A percentile compares a stretch with the other conserved stretches of the same genome.
phyloP scores from a whole-genome alignment of 768 basidiomycete genomes.

The Amanita fuliginea region DNA sequence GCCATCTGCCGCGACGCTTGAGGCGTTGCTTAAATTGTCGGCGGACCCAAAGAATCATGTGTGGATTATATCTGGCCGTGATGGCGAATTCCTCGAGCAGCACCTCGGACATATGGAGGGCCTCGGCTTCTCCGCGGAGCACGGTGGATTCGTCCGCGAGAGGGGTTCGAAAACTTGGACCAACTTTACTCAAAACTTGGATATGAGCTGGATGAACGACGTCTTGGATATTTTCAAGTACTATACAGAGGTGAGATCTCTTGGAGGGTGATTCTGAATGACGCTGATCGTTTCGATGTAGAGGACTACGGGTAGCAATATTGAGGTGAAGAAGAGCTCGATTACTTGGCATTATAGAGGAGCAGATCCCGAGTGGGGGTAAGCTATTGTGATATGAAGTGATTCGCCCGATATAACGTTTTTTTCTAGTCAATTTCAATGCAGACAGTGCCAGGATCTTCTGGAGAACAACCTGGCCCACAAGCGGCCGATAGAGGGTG shows the following conservation, averaged over 20 bases:
- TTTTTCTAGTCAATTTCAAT: constrained; percentile 69
- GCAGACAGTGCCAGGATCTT: constrained; percentile 92
- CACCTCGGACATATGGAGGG: constrained; percentile 78
- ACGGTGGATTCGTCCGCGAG: constrained; percentile 83
- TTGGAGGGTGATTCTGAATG: neutral
- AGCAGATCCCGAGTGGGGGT: constrained; percentile 94
- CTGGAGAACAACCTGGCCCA: constrained; percentile 90
- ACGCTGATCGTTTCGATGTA: constrained; percentile 14
- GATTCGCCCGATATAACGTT: constrained; percentile 2
- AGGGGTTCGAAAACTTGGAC: constrained; percentile 61
- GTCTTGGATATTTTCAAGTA: constrained; percentile 94
- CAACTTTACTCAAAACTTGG: constrained; percentile 84
- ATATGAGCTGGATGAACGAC: constrained; percentile 98
- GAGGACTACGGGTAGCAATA: constrained; percentile 91
- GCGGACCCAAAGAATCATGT: constrained; percentile 84
- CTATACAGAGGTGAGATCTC: constrained; percentile 66
- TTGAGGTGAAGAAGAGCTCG: constrained; percentile 94
- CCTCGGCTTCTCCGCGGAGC: constrained; percentile 92
- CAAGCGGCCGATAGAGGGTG: constrained; percentile 90
- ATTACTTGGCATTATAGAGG: constrained; percentile 98
- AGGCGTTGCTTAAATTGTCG: constrained; percentile 61
- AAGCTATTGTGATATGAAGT: constrained; percentile 19
- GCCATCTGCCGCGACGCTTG: constrained; percentile 65
- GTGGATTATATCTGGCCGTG: constrained; percentile 96
- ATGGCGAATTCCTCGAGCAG: constrained; percentile 83